Conservation (phyloP, 2,329 filamentous ascomycete species). For the Diaporthe batatas region DNA sequence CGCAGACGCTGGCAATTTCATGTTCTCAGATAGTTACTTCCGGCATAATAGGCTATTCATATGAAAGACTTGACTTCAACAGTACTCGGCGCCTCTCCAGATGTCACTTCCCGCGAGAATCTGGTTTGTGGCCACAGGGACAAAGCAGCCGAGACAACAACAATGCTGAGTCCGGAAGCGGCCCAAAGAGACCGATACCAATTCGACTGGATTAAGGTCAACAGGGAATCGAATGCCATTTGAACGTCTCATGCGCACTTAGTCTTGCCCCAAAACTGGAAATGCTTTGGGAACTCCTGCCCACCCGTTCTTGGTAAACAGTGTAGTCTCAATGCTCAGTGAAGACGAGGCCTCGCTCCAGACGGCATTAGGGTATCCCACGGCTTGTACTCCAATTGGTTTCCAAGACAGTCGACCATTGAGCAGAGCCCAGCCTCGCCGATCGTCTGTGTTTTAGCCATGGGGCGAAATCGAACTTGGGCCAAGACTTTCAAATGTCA, state of each 20-base stretch:
- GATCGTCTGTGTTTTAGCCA: not conserved
- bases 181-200: not conserved
- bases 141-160: not conserved
- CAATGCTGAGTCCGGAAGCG: slow-evolving; percentile 10
- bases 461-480: not conserved
- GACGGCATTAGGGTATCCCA: no score
- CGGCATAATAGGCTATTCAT: not conserved
- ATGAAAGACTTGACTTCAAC: no score
- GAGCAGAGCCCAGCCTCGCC: no score
- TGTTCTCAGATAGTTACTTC: no score
- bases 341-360: not conserved
- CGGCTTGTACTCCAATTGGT: not conserved
- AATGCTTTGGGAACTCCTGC: no score
- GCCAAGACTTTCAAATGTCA: not conserved
- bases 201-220: not conserved
- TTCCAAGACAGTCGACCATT: not conserved
- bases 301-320: not conserved
- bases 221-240: not conserved
- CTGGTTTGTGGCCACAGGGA: not conserved
- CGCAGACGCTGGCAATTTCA: no score
- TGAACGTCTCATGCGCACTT: not conserved
- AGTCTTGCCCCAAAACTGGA: not conserved
- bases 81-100: not conserved
- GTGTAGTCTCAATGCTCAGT: not conserved
- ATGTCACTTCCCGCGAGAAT: not conserved